Conservation (phyloP, 2,329 filamentous ascomycete species). For the Fusarium coicis region DNA sequence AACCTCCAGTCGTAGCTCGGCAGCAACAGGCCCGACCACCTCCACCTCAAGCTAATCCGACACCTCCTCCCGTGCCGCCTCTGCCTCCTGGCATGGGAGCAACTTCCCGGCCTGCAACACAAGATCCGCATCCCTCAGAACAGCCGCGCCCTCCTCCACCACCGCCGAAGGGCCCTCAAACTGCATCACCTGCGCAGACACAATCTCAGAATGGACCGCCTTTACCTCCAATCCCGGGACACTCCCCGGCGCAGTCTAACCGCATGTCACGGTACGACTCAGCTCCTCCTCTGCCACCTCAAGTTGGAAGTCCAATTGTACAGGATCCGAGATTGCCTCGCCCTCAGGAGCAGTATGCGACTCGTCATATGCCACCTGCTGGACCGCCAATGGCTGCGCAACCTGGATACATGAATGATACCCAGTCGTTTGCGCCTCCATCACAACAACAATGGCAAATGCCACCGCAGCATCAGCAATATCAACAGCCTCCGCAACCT, state of each 20-base stretch:
- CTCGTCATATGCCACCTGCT: constrained; percentile 24
- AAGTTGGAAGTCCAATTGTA: constrained; percentile 32
- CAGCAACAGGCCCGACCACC: constrained; percentile 60
- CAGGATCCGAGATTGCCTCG: constrained; percentile 26
- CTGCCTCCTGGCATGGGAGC: constrained; percentile 70
- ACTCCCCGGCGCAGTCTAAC: constrained; percentile 26
- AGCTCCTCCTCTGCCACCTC: constrained; percentile 57
- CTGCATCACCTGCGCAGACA: constrained; percentile 43
- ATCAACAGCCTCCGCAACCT: constrained; percentile 38
- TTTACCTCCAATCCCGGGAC: constrained; percentile 40
- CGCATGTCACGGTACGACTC: constrained; percentile 58
- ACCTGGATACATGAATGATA: constrained; percentile 29
- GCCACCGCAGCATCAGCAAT: constrained; percentile 30
- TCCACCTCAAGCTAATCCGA: constrained; percentile 47
- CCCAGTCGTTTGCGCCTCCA: constrained; percentile 24
- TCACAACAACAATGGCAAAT: constrained; percentile 42
- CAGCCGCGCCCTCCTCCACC: constrained; percentile 58
- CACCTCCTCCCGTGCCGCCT: constrained; percentile 77
- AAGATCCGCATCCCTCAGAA: constrained; percentile 48
- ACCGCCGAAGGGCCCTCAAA: constrained; percentile 64
- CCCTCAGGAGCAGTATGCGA: constrained; percentile 31
- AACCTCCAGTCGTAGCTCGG: constrained; percentile 87
- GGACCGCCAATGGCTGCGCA: constrained; percentile 29
- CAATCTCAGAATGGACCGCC: constrained; percentile 45
- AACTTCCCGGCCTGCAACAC: constrained; percentile 53